Evolutionary conservation across 2,329 filamentous ascomycete species (phyloP).

Genomic region (Diplodia seriata): DNA sequence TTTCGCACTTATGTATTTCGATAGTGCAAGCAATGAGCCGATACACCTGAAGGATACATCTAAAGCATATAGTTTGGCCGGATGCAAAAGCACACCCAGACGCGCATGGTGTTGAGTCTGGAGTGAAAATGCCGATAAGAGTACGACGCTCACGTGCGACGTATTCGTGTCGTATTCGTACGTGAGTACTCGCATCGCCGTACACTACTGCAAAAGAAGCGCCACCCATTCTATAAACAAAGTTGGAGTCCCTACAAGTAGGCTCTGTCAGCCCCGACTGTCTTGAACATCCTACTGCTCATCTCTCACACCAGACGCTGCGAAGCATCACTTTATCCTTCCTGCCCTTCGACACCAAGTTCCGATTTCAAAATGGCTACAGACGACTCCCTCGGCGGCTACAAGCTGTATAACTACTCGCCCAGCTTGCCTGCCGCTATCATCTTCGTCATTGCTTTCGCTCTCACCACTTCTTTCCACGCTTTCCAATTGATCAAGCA

Average conservation of each 20-base stretch:
- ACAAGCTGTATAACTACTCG: constrained; percentile 42
- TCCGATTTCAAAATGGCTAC: constrained; percentile 6
- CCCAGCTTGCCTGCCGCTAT: constrained; percentile 42
- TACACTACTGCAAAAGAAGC: not conserved
- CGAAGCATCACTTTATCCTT: not conserved
- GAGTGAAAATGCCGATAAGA: no score
- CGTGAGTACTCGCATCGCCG: not conserved
- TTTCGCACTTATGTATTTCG: not conserved
- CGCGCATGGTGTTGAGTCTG: not conserved
- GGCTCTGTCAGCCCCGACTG: not conserved
- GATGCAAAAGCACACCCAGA: not conserved
- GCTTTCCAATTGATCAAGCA: constrained; percentile 47
- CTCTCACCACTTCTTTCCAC: constrained; percentile 45
- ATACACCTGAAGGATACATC: not conserved
- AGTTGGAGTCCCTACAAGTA: constrained; percentile 3
- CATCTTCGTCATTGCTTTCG: constrained; percentile 43
- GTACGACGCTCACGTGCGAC: not conserved
- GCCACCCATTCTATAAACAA: not conserved
- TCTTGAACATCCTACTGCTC: not conserved
- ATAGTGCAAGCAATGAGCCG: not conserved
- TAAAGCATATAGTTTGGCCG: not conserved
- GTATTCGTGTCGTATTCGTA: constrained; percentile 14
- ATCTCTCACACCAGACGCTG: not conserved
- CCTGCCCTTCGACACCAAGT: not conserved
- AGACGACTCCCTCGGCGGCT: constrained; percentile 1